phyloP scores from a whole-genome alignment of 1,139 yeast species.

The Geotrichum cucujoidarum region DNA sequence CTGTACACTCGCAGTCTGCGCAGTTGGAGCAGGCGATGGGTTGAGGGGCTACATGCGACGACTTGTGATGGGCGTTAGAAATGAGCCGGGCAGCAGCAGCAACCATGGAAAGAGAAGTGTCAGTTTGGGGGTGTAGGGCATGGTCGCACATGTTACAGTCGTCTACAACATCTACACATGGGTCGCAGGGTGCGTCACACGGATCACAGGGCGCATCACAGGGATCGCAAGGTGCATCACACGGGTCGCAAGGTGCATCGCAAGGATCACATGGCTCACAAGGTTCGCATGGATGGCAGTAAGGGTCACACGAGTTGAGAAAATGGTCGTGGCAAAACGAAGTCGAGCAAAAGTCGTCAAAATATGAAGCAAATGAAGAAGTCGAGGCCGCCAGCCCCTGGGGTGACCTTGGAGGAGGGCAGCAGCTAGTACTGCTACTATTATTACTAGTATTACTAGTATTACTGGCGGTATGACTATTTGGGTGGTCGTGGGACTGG shows the following conservation, averaged over 20 bases:
- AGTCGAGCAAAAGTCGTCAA: constrained; percentile 2
- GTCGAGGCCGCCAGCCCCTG: not conserved
- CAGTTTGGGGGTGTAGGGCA: not conserved
- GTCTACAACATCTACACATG: not conserved
- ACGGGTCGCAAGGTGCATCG: constrained; percentile 6
- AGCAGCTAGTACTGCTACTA: not conserved
- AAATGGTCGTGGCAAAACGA: not conserved
- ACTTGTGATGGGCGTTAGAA: not conserved
- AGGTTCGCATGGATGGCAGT: constrained; percentile 1
- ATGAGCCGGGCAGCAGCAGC: constrained; percentile 6
- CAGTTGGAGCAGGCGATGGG: not conserved
- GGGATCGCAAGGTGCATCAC: constrained; percentile 1
- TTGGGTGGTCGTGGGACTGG: not conserved
- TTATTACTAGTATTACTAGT: no score
- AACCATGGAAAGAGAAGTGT: constrained; percentile 2
- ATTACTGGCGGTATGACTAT: no score
- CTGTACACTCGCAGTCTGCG: not conserved
- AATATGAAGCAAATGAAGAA: not conserved
- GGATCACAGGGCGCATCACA: constrained; percentile 6
- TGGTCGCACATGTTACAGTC: constrained; percentile 3
- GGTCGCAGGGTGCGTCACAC: constrained; percentile 4
- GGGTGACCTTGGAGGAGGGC: not conserved
- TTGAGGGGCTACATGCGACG: not conserved
- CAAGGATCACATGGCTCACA: constrained; percentile 5
- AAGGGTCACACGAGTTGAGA: not conserved